These are phyloP conservation scores for Lomentospora prolificans DNA, from an alignment of 2,329 filamentous ascomycete species.

Conservation along the genomic window DNA sequence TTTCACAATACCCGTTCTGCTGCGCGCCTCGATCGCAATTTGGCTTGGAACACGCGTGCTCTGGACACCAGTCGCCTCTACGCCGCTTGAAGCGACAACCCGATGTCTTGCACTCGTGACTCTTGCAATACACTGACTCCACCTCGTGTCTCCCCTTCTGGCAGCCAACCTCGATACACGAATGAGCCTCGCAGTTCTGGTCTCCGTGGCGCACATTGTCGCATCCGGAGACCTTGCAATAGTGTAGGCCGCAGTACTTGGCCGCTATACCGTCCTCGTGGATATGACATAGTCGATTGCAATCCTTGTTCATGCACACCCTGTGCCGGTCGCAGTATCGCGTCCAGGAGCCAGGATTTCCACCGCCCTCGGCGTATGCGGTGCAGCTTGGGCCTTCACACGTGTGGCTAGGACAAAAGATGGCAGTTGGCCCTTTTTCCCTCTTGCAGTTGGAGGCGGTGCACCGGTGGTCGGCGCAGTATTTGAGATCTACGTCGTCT, in stretches of 20 bases:
- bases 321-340: conserved; percentile 17
- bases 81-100: conserved; percentile 13
- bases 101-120: conserved; percentile 14
- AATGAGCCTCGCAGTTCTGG: conserved; percentile 10
- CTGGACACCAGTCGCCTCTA: conserved; percentile 9
- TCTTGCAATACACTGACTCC: conserved; percentile 13
- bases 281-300: conserved; percentile 13
- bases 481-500: conserved; percentile 7
- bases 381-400: conserved; percentile 14
- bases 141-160: conserved; percentile 3
- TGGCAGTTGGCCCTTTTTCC: not conserved
- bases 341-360: conserved; percentile 10
- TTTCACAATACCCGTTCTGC: conserved; percentile 3
- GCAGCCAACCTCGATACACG: conserved; percentile 13
- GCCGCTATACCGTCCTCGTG: conserved; percentile 11
- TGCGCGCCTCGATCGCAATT: conserved; percentile 6
- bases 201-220: conserved; percentile 8
- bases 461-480: conserved; percentile 18
- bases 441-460: conserved; percentile 12
- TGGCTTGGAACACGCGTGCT: conserved; percentile 9
- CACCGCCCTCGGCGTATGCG: conserved; percentile 11
- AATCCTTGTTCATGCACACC: conserved; percentile 12
- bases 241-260: conserved; percentile 13
- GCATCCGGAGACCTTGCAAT: conserved; percentile 12
- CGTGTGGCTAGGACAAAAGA: conserved; percentile 14